A percentile compares a stretch with the other conserved stretches of the same genome.
Conservation (phyloP, 768 basidiomycete genomes). For the Sarcodon aspratus region DNA sequence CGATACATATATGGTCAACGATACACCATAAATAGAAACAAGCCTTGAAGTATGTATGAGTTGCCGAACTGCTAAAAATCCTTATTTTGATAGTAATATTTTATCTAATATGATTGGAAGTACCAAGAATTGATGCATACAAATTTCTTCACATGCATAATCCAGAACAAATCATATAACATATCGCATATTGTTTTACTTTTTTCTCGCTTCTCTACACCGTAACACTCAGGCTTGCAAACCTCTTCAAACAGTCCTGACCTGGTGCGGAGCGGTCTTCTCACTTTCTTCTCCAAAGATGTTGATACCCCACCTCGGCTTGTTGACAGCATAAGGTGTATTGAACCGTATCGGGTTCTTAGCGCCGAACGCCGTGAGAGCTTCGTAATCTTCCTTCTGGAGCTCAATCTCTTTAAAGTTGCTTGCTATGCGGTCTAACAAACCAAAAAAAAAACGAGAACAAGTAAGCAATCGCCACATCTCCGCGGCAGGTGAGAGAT, state of each 20-base stretch:
- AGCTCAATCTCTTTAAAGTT: conserved; percentile 73
- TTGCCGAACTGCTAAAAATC: too few relatives aligned
- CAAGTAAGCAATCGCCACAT: background rate
- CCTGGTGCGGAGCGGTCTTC: conserved; percentile 18
- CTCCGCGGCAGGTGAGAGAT: background rate
- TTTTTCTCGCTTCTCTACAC: too few relatives aligned
- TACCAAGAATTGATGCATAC: too few relatives aligned
- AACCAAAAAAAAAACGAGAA: background rate
- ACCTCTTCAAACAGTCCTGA: conserved; percentile 14
- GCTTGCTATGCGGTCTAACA: conserved; percentile 49
- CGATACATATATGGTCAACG: too few relatives aligned
- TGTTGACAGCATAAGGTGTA: conserved; percentile 34
- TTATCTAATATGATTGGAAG: too few relatives aligned
- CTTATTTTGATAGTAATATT: too few relatives aligned
- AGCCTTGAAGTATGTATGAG: too few relatives aligned
- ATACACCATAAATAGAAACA: too few relatives aligned
- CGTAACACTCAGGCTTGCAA: too few relatives aligned
- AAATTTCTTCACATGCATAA: too few relatives aligned
- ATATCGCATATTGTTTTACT: too few relatives aligned
- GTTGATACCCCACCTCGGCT: conserved; percentile 59
- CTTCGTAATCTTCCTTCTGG: conserved; percentile 54
- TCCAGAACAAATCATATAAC: too few relatives aligned
- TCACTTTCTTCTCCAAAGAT: conserved; percentile 59
- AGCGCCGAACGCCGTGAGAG: conserved; percentile 37
- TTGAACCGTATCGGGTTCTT: conserved; percentile 45